Conservation (phyloP, 768 basidiomycete genomes). For the Mycena vitilis region DNA sequence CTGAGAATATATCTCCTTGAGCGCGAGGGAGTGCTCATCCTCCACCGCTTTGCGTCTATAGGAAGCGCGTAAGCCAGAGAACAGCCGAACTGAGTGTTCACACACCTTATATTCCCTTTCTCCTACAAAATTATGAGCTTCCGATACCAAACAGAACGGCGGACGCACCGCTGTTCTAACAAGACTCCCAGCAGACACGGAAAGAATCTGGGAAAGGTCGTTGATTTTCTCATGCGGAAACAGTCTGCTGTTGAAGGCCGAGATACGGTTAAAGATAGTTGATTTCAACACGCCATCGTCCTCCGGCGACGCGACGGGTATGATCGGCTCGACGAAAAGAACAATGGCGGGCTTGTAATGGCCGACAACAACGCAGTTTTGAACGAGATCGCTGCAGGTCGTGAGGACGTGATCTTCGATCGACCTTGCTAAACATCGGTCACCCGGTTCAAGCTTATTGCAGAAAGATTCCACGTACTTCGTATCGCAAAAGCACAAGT, state of each 20-base stretch:
- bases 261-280: constrained; percentile 39
- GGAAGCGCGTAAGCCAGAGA: neutral
- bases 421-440: constrained; percentile 29
- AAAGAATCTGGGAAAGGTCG: constrained; percentile 38
- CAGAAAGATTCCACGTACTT: constrained; percentile 28
- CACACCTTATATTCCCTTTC: constrained; percentile 27
- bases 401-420: constrained; percentile 48
- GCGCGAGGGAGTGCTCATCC: constrained; percentile 13
- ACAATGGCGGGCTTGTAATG: constrained; percentile 44
- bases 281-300: constrained; percentile 36
- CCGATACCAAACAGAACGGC: too few relatives aligned
- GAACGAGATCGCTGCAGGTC: constrained; percentile 44
- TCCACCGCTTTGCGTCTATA: constrained; percentile 29
- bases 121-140: neutral
- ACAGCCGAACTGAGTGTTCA: neutral
- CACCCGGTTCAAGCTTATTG: neutral
- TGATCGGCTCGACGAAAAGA: constrained; percentile 44
- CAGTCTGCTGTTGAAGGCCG: constrained; percentile 40
- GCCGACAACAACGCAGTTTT: constrained; percentile 47
- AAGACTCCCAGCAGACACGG: constrained; percentile 12
- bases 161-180: constrained; percentile 10
- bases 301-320: neutral
- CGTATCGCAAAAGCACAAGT: constrained; percentile 41
- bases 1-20: constrained; percentile 17
- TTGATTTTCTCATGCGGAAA: constrained; percentile 45